A percentile compares a stretch with the other conserved stretches of the same genome.
These are phyloP conservation scores for Manihot esculenta DNA, from an alignment of 441 rosid species.

Conservation along the genomic window DNA sequence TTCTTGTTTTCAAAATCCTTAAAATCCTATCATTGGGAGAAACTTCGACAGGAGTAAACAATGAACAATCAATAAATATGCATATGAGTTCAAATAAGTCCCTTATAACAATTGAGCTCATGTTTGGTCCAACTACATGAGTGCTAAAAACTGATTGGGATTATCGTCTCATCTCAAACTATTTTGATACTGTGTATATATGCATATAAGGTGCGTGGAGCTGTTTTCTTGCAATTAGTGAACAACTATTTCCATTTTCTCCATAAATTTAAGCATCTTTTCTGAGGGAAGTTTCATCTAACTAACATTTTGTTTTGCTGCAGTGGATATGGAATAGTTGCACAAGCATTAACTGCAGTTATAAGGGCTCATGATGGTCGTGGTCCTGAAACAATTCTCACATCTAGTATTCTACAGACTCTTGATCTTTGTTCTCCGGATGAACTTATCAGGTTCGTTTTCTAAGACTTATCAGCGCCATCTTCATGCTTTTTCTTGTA, in stretches of 20 bases:
- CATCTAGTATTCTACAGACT: conserved; percentile 52
- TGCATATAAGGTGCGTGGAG: no score
- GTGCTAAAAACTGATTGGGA: no score
- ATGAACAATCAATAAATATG: neutral
- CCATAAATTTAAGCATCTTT: neutral
- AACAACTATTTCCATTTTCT: neutral
- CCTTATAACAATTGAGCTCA: no score
- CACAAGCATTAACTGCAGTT: conserved; percentile 86
- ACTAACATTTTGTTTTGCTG: conserved; percentile 27
- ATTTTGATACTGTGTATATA: no score
- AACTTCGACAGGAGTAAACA: neutral
- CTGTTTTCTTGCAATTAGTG: neutral
- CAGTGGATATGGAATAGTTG: conserved; percentile 99
- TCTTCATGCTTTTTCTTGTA: neutral
- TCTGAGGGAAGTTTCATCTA: neutral
- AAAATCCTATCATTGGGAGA: neutral
- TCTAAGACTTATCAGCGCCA: conserved; percentile 1
- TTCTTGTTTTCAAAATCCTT: no score
- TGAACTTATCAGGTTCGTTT: conserved; percentile 78
- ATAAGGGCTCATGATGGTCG: conserved; percentile 94
- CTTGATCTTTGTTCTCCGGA: conserved; percentile 84
- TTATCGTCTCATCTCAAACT: no score
- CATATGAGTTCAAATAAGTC: no score
- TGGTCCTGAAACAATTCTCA: conserved; percentile 75
- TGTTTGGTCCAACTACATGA: no score